Evolutionary conservation across 2,329 filamentous ascomycete genomes (phyloP), one percentile per base, ranked within the genome.

Genomic region (Neopestalotiopsis sp.): DNA sequence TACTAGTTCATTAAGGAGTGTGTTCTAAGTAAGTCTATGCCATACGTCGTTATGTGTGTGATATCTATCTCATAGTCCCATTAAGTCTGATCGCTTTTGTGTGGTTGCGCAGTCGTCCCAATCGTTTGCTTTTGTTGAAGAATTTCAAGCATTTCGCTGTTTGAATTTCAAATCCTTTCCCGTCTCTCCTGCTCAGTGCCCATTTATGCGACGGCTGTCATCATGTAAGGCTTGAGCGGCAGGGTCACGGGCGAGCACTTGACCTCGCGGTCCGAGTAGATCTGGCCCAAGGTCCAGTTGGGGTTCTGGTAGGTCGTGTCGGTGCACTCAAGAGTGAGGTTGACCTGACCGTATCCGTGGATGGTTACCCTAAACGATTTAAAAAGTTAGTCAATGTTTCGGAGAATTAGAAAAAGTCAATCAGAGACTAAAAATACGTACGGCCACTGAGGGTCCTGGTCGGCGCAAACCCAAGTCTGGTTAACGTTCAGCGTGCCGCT

Each of bases 401-500:
- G 20, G 58, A 52, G 7, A 30, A 12, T 2, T 38, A 9, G 20
- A 49, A 20, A 13, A 10, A n/a, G 13, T 17, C 17, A 30, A 20
- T 34, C 13, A 38, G 57, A 30, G n/a, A 20, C 9, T 45, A 20
- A 13, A 12, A n/a, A 34, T 40, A 77, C 79, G 75, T 71, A 82
- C 79, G 81, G 80, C 61, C 77, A 81, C 68, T 77, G 56, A 0
- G 79, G 76, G 69, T 85, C 82, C 14, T 70, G 40, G 38, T 83
- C 81, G 59, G 72, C 71, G 76, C 86, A 88, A 9, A 71, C 72
- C 85, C 86, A 88, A 3, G 79, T 83, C 78, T 88, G 85, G 76
- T 84, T 84, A 70, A 87, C 69, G 42, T 75, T 72, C 63, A 88
- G 74, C 66, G 76, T 69, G 6, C 76, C 74, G 34, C 72, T 72